These are phyloP conservation scores for Gracilariopsis chorda DNA, from an alignment of 23 red algal species.

Conservation along the genomic window DNA sequence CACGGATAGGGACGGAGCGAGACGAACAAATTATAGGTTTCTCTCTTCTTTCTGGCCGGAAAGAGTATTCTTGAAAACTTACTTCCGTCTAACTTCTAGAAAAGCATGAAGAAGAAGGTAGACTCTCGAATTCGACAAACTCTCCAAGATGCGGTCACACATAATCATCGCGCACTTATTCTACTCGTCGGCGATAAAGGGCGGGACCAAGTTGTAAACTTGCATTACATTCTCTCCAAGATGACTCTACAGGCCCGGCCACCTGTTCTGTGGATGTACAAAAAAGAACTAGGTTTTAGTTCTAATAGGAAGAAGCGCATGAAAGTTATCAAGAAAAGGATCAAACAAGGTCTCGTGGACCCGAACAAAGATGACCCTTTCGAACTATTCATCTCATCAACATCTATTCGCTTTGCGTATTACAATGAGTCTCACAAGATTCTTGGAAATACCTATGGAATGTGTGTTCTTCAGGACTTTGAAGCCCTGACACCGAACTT, in stretches of 20 bases:
- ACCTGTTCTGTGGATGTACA: constrained; percentile 96
- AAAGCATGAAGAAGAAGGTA: constrained; percentile 90
- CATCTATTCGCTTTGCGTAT: constrained; percentile 86
- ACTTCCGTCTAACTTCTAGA: background rate
- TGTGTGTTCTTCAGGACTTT: constrained; percentile 98
- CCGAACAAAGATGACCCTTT: constrained; percentile 86
- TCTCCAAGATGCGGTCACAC: constrained; percentile 58
- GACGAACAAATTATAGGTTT: no score
- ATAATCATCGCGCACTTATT: constrained; percentile 79
- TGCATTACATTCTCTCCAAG: constrained; percentile 94
- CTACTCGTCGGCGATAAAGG: constrained; percentile 90
- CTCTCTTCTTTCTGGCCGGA: no score
- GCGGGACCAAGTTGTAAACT: constrained; percentile 86
- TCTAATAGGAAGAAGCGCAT: constrained; percentile 88
- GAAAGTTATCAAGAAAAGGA: constrained; percentile 82
- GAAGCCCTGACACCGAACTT: constrained; percentile 96
- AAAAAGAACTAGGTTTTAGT: constrained; percentile 94
- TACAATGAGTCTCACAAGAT: constrained; percentile 94
- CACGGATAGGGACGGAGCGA: no score
- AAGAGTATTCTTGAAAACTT: no score
- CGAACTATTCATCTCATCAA: constrained; percentile 92
- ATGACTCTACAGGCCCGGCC: constrained; percentile 59
- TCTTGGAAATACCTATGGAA: constrained; percentile 96
- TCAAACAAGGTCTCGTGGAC: constrained; percentile 78
- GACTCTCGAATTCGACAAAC: constrained; percentile 73